These are phyloP conservation scores for Zizania palustris DNA, from an alignment of 202 grass and related monocot genomes.

Conservation along the genomic window DNA sequence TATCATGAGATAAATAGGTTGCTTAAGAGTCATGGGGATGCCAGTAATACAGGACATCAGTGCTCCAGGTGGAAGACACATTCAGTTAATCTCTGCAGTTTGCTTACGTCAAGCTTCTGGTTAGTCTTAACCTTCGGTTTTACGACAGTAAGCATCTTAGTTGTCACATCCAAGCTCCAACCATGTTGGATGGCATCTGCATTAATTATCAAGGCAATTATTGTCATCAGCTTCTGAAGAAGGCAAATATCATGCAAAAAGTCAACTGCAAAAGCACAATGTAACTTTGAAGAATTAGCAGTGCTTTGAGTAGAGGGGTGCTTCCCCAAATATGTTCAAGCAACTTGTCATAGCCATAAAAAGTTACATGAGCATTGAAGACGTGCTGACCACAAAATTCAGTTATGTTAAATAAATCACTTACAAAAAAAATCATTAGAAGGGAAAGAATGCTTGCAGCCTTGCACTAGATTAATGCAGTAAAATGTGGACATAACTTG, in stretches of 20 bases:
- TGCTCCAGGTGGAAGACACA: constrained; percentile 97
- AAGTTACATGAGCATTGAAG: neutral
- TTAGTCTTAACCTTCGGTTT: constrained; percentile 63
- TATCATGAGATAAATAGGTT: constrained; percentile 16
- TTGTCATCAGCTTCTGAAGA: constrained; percentile 17
- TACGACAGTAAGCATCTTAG: constrained; percentile 65
- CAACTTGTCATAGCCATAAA: neutral
- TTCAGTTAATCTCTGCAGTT: constrained; percentile 91
- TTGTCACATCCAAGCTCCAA: constrained; percentile 72
- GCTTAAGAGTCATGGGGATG: neutral
- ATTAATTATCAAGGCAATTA: constrained; percentile 21
- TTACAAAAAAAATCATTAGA: neutral
- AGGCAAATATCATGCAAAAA: constrained; percentile 1
- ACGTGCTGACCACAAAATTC: neutral
- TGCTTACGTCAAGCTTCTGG: constrained; percentile 79
- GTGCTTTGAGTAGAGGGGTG: neutral
- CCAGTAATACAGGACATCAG: constrained; percentile 37
- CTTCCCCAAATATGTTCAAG: neutral
- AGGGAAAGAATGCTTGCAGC: neutral
- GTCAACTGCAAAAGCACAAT: neutral
- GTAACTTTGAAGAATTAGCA: constrained; percentile 14
- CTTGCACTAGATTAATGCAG: neutral
- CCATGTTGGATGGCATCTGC: constrained; percentile 72
- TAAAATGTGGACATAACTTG: neutral
- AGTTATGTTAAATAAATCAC: neutral